Base-by-base conservation (phyloP, 139 green algal genomes). In the Picochlorum costavermella region DNA sequence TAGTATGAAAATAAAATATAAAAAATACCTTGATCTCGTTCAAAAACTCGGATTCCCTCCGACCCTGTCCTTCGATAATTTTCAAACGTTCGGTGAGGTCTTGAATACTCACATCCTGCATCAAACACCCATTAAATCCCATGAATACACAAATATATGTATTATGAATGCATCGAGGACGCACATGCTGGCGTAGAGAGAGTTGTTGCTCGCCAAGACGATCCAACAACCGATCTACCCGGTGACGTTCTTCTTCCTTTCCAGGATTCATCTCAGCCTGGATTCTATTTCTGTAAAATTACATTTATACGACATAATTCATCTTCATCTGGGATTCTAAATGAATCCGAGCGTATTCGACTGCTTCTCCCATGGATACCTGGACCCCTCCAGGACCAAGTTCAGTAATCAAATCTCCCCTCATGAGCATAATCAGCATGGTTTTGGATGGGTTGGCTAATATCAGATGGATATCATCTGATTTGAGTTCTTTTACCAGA, bases 401-500 rank as follows among this genome's bases (percentile, higher is more conserved):
- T 45, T 61, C 28, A 16, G 20, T 23, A 11, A 73, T 56, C 58
- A 73, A n/a, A 11, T 48, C n/a, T 6, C 50, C 20, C 6, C 67
- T 48, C 2, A 56, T 58, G 28, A 73, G 44, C 44, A 68, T 53
- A 14, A 30, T 23, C 40, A 73, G 4, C 57, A 67, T 59, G 25
- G 40, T 58, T 30, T 68, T 59, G 28, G 43, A 69, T 30, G 84
- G 84, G 68, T 90, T 90, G 61, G 75, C 68, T 13, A 90, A 40
- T 31, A 83, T 76, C 6, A 90, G 67, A 23, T 69, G 56, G 3
- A 87, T 57, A 26, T 58, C 65, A 12, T 69, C 44, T 13, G 64
- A 48, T 51, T 68, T 68, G 30, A 74, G 64, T 5, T 73, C 56
- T 17, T 49, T 25, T 0, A 83, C 45, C 12, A 75, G 67, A 31